These are phyloP conservation scores for Cynanchum wilfordii DNA, from an alignment of 257 asterid genomes.

Conservation along the genomic window DNA sequence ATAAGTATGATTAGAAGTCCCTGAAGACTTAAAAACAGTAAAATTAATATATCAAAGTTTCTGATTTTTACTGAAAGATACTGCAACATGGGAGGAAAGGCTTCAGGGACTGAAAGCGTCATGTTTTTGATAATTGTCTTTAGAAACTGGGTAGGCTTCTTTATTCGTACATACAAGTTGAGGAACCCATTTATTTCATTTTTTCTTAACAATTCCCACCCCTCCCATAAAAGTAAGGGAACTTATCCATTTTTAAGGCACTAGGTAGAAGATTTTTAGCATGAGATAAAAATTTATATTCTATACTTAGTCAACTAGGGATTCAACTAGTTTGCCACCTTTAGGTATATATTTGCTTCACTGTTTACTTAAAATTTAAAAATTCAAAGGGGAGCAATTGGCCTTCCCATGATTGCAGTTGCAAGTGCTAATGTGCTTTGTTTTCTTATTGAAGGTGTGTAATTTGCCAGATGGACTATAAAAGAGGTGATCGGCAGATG, in stretches of 20 bases:
- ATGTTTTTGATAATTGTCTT: not conserved
- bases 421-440: not conserved
- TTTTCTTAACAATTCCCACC: too few species aligned
- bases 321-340: too few species aligned
- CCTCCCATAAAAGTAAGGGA: not conserved
- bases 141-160: not conserved
- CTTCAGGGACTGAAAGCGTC: not conserved
- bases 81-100: not conserved
- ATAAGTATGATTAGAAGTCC: not conserved
- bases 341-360: too few species aligned
- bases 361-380: not conserved
- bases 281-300: not conserved
- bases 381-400: not conserved
- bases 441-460: constrained; percentile 61
- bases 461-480: constrained; percentile 97
- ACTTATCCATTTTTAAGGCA: not conserved
- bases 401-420: not conserved
- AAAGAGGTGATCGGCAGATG: constrained; percentile 64
- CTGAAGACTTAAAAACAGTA: not conserved
- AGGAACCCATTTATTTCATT: not conserved
- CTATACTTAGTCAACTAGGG: not conserved
- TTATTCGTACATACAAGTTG: not conserved
- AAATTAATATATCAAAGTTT: not conserved
- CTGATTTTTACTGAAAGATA: not conserved
- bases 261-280: not conserved